These are phyloP conservation scores for Plantago coronopus DNA, from an alignment of 305 asterid genomes.

Conservation along the genomic window DNA sequence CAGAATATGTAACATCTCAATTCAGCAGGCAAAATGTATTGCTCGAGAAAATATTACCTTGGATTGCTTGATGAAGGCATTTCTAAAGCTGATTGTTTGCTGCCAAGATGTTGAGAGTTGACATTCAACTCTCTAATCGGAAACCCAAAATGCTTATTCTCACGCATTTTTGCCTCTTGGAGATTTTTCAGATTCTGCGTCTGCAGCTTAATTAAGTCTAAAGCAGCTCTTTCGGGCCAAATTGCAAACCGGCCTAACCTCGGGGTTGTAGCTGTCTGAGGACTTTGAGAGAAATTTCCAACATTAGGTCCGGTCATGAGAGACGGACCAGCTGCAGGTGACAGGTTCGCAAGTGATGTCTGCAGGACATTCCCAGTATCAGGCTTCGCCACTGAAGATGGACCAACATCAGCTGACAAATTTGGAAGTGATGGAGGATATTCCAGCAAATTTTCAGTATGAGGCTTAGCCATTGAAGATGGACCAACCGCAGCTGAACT, in stretches of 20 bases:
- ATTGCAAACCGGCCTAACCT: conserved; percentile 8
- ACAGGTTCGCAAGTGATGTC: conserved; percentile 13
- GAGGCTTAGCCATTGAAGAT: conserved; percentile 6
- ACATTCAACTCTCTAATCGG: conserved; percentile 22
- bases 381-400: conserved; percentile 7
- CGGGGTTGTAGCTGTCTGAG: conserved; percentile 9
- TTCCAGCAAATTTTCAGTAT: conserved; percentile 10
- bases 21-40: not conserved
- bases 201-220: conserved; percentile 6
- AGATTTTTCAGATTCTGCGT: conserved; percentile 20
- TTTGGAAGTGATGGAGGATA: conserved; percentile 12
- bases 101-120: conserved; percentile 18
- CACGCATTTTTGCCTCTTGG: conserved; percentile 19
- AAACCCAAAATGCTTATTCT: conserved; percentile 24
- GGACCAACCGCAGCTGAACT: not conserved
- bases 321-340: not conserved
- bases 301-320: conserved; percentile 10
- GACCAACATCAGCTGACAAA: not conserved
- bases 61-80: conserved; percentile 27
- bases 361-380: conserved; percentile 15
- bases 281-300: conserved; percentile 8
- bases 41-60: conserved; percentile 26
- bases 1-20: not conserved
- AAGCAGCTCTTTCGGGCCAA: conserved; percentile 10
- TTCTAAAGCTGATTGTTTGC: conserved; percentile 19